phyloP scores from a whole-genome alignment of 148 eudicot species.

The Nyssa sinensis region DNA sequence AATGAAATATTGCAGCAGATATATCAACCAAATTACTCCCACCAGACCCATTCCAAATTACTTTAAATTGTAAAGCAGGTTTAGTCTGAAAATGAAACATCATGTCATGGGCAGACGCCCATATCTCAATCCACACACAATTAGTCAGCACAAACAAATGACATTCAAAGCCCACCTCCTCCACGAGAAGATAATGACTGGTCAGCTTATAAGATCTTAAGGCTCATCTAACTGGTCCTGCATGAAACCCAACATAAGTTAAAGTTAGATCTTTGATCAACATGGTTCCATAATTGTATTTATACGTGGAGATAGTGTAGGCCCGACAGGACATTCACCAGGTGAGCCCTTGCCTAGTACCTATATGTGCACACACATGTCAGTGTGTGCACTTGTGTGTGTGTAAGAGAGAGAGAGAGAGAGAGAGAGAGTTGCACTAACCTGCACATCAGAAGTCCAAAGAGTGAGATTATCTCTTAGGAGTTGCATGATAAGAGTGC shows the following conservation, averaged over 20 bases:
- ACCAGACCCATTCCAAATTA: slow-evolving; percentile 8
- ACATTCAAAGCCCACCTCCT: slow-evolving; percentile 41
- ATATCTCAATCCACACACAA: slow-evolving; percentile 15
- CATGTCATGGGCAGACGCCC: slow-evolving; percentile 8
- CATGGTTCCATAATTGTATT: background rate
- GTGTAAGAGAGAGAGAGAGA: background rate
- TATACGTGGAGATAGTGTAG: background rate
- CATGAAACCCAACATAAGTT: slow-evolving; percentile 12
- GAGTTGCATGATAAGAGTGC: slow-evolving; percentile 70
- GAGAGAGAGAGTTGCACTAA: background rate
- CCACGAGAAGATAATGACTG: slow-evolving; percentile 17
- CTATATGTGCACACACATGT: no score
- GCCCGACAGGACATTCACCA: background rate
- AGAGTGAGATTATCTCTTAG: slow-evolving; percentile 66
- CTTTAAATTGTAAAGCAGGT: slow-evolving; percentile 4
- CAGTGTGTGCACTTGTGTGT: background rate
- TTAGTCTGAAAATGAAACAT: slow-evolving; percentile 6
- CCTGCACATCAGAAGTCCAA: slow-evolving; percentile 65
- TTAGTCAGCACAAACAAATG: slow-evolving; percentile 23
- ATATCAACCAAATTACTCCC: background rate
- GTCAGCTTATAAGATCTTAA: slow-evolving; percentile 12
- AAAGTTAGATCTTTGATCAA: background rate
- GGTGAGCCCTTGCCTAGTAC: background rate
- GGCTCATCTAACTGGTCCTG: slow-evolving; percentile 60
- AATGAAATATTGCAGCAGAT: background rate